phyloP scores from a whole-genome alignment of 306 rosid genomes.

The Biancaea sappan region DNA sequence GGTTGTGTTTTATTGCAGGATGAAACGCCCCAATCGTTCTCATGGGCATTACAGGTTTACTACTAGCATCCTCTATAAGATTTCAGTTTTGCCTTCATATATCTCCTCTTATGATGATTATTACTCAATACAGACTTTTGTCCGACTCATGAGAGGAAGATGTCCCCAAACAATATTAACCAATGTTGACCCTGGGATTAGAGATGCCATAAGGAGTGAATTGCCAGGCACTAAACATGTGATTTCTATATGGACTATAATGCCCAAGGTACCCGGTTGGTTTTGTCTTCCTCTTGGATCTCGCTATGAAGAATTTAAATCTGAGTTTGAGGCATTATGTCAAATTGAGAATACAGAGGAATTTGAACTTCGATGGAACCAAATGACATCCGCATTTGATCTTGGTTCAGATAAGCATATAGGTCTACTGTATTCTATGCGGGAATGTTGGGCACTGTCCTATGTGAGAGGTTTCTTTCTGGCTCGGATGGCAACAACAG shows the following conservation, averaged over 20 bases:
- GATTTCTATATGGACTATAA: slow-evolving; percentile 62
- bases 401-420: slow-evolving; percentile 73
- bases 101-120: slow-evolving; percentile 42
- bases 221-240: slow-evolving; percentile 77
- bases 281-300: slow-evolving; percentile 75
- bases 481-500: slow-evolving; percentile 68
- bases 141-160: slow-evolving; percentile 87
- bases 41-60: slow-evolving; percentile 97
- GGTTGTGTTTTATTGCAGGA: slow-evolving; percentile 92
- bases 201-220: slow-evolving; percentile 70
- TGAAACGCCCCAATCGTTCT: slow-evolving; percentile 73
- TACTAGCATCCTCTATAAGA: slow-evolving; percentile 42
- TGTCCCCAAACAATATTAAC: slow-evolving; percentile 85
- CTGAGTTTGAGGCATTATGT: slow-evolving; percentile 70
- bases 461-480: slow-evolving; percentile 75
- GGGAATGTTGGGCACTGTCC: slow-evolving; percentile 75
- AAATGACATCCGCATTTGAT: slow-evolving; percentile 70
- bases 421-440: slow-evolving; percentile 59
- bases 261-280: slow-evolving; percentile 77
- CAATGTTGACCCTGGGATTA: slow-evolving; percentile 80
- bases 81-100: slow-evolving; percentile 44
- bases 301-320: slow-evolving; percentile 77
- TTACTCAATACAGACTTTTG: slow-evolving; percentile 64
- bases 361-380: slow-evolving; percentile 87
- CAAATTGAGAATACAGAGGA: slow-evolving; percentile 75